A percentile compares a stretch with the other conserved stretches of the same genome.
Conservation (phyloP, 2,329 filamentous ascomycete genomes). For the Epichloe bromicola region DNA sequence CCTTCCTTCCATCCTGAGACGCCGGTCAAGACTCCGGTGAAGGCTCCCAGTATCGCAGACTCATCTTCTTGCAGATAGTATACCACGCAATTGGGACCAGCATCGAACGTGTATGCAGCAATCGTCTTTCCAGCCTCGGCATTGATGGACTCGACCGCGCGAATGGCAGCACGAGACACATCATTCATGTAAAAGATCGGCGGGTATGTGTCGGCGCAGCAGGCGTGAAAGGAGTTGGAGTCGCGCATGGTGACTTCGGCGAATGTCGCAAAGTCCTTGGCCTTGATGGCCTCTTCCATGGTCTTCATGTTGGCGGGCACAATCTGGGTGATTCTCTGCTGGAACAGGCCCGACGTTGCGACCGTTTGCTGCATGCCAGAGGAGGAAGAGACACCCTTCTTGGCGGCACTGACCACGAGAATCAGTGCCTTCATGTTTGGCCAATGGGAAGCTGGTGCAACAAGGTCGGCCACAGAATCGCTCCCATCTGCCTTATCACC, state of each 20-base stretch:
- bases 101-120: constrained; percentile 94
- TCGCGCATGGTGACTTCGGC: constrained; percentile 91
- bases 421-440: constrained; percentile 87
- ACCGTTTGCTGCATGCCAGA: constrained; percentile 97
- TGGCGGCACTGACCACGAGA: constrained; percentile 80
- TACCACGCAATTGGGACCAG: constrained; percentile 90
- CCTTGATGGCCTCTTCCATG: constrained; percentile 72
- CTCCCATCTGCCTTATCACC: constrained; percentile 63
- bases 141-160: constrained; percentile 84
- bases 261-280: constrained; percentile 73
- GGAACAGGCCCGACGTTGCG: constrained; percentile 77
- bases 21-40: constrained; percentile 52
- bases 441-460: constrained; percentile 85
- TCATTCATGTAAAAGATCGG: constrained; percentile 99
- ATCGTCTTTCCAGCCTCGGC: constrained; percentile 62
- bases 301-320: constrained; percentile 72
- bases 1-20: constrained; percentile 62
- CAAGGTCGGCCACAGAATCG: constrained; percentile 78
- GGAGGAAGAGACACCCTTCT: constrained; percentile 90
- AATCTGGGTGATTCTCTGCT: constrained; percentile 57
- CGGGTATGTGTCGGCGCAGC: constrained; percentile 86
- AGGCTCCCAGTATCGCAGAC: constrained; percentile 58
- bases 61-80: constrained; percentile 82
- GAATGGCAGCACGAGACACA: constrained; percentile 72
- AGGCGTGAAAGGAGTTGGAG: constrained; percentile 93